Conservation (phyloP, 1,284 basidiomycete genomes). For the Fereydounia khargensis region DNA sequence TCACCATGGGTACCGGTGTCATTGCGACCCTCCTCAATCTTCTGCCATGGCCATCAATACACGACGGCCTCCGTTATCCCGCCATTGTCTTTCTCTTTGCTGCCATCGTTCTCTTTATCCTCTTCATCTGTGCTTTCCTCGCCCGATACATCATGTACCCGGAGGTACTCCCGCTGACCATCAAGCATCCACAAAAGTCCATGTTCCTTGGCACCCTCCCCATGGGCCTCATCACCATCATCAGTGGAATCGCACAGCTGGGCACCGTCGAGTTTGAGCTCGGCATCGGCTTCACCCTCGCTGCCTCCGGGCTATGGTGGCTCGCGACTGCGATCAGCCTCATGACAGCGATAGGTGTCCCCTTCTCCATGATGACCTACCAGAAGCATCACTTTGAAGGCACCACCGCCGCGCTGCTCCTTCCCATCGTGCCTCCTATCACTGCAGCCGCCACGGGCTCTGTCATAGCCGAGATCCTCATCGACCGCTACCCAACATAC, state of each 20-base stretch:
- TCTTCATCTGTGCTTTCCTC: conserved; percentile 31
- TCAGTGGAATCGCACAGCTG: conserved; percentile 32
- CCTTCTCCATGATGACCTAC: conserved; percentile 46
- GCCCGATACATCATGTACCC: conserved; percentile 42
- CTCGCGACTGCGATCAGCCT: conserved; percentile 15
- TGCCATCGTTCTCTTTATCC: conserved; percentile 30
- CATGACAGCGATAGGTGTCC: conserved; percentile 30
- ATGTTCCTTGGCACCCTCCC: conserved; percentile 42
- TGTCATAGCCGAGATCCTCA: conserved; percentile 33
- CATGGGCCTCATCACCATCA: conserved; percentile 46
- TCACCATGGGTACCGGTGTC: conserved; percentile 44
- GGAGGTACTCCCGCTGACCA: conserved; percentile 39
- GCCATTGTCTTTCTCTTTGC: conserved; percentile 23
- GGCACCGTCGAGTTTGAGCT: conserved; percentile 33
- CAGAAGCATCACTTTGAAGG: conserved; percentile 44
- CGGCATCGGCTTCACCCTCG: conserved; percentile 22
- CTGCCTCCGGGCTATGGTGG: conserved; percentile 40
- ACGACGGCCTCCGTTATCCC: conserved; percentile 17
- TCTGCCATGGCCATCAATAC: conserved; percentile 28
- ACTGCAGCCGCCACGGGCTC: conserved; percentile 38
- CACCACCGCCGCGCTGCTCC: conserved; percentile 37
- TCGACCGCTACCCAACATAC: conserved; percentile 27
- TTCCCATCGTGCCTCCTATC: conserved; percentile 47
- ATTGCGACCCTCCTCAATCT: conserved; percentile 34
- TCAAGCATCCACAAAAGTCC: conserved; percentile 45